These are phyloP conservation scores for Aureobasidium sp. DNA, from an alignment of 2,329 filamentous ascomycete species.

Conservation along the genomic window DNA sequence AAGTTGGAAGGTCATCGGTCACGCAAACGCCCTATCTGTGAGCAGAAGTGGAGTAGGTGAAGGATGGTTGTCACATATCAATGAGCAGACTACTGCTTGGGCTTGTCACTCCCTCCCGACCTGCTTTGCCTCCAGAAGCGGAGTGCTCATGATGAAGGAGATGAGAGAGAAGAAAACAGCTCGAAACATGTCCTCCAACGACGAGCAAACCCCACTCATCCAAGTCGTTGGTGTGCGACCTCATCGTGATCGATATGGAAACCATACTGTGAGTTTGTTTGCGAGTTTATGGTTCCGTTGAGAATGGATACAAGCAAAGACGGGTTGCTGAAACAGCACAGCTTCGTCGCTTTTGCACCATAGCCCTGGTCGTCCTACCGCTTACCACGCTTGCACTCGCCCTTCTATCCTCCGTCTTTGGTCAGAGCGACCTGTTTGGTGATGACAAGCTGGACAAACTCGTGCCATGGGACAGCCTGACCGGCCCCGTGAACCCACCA, in stretches of 20 bases:
- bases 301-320: background rate
- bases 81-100: background rate
- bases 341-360: conserved; percentile 58
- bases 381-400: conserved; percentile 31
- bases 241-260: conserved; percentile 33
- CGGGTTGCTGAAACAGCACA: conserved; percentile 13
- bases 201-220: conserved; percentile 57
- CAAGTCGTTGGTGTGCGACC: conserved; percentile 50
- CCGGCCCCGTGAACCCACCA: conserved; percentile 24
- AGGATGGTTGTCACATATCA: background rate
- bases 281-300: background rate
- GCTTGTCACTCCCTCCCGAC: background rate
- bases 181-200: conserved; percentile 38
- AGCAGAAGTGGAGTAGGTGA: background rate
- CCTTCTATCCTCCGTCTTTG: conserved; percentile 31
- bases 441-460: conserved; percentile 23
- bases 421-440: conserved; percentile 27
- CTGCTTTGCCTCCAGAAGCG: background rate
- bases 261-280: conserved; percentile 39
- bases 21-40: background rate
- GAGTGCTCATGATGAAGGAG: background rate
- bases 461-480: conserved; percentile 10
- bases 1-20: conserved; percentile 4
- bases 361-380: conserved; percentile 39
- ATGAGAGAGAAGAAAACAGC: conserved; percentile 5